Evolutionary conservation across 345 rosid genomes (phyloP).

Genomic region (Geranium rotundifolium): DNA sequence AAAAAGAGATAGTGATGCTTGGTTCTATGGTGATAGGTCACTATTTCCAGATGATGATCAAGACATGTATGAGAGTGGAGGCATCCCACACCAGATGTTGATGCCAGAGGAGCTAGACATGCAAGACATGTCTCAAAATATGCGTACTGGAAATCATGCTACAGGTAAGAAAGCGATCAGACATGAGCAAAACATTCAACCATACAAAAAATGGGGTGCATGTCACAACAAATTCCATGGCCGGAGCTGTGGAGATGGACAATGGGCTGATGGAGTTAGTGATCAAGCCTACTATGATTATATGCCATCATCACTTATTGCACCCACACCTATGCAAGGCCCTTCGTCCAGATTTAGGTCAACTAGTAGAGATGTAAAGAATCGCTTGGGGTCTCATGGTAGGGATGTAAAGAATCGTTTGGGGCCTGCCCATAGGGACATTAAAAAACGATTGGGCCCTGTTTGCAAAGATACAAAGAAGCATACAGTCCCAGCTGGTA

Average conservation of each 20-base stretch:
- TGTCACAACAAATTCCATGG: slow-evolving; percentile 4
- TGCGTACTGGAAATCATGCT: slow-evolving; percentile 4
- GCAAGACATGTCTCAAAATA: slow-evolving; percentile 3
- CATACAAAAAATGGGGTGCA: slow-evolving; percentile 4
- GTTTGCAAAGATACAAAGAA: slow-evolving; percentile 13
- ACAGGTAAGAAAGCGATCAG: slow-evolving; percentile 10
- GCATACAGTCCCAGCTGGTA: slow-evolving; percentile 11
- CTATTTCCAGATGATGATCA: neutral
- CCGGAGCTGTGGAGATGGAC: slow-evolving; percentile 7
- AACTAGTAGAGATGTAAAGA: neutral
- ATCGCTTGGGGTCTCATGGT: slow-evolving; percentile 2
- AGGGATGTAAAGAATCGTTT: slow-evolving; percentile 14
- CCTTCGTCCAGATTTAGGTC: slow-evolving; percentile 6
- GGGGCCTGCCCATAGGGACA: slow-evolving; percentile 13
- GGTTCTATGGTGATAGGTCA: slow-evolving; percentile 3
- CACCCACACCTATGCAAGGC: slow-evolving; percentile 4
- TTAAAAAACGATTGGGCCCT: slow-evolving; percentile 12
- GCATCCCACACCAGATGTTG: slow-evolving; percentile 6
- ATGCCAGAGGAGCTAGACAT: slow-evolving; percentile 7
- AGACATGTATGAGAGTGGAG: slow-evolving; percentile 8
- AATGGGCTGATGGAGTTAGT: slow-evolving; percentile 12
- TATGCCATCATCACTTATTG: slow-evolving; percentile 3
- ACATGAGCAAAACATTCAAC: neutral
- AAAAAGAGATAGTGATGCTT: slow-evolving; percentile 6
- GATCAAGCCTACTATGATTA: neutral